Evolutionary conservation across 2,329 filamentous ascomycete species (phyloP).

Genomic region (Orbilia brochopaga): DNA sequence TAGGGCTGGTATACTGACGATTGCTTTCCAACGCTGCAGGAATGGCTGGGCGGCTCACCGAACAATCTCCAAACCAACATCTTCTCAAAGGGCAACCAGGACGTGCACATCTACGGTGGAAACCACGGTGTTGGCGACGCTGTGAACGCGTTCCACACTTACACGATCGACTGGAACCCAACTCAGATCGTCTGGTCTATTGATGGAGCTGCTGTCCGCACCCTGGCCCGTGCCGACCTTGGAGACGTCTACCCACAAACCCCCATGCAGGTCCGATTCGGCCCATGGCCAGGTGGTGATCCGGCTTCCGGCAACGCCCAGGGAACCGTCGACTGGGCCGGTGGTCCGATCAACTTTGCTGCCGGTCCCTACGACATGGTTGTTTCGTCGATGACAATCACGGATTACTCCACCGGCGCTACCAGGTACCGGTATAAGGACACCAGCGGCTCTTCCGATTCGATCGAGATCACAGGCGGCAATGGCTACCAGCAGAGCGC

Average conservation of each 20-base stretch:
- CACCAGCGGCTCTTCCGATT: slow-evolving; percentile 76
- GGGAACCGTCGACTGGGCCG: slow-evolving; percentile 88
- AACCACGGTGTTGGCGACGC: slow-evolving; percentile 79
- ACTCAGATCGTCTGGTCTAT: slow-evolving; percentile 86
- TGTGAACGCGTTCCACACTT: slow-evolving; percentile 75
- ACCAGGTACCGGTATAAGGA: slow-evolving; percentile 82
- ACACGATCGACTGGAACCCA: slow-evolving; percentile 88
- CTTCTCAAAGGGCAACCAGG: slow-evolving; percentile 89
- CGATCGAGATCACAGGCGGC: slow-evolving; percentile 79
- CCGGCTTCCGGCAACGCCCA: slow-evolving; percentile 69
- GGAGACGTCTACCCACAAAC: slow-evolving; percentile 77
- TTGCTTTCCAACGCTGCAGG: slow-evolving; percentile 56
- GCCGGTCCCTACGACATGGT: slow-evolving; percentile 85
- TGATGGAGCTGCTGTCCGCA: slow-evolving; percentile 77
- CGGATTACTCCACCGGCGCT: slow-evolving; percentile 87
- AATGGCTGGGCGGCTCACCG: slow-evolving; percentile 83
- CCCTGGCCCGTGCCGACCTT: slow-evolving; percentile 66
- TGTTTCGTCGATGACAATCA: slow-evolving; percentile 75
- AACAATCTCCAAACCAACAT: slow-evolving; percentile 90
- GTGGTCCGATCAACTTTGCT: slow-evolving; percentile 81
- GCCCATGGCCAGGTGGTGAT: slow-evolving; percentile 91
- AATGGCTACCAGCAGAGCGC: slow-evolving; percentile 60
- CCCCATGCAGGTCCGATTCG: slow-evolving; percentile 92
- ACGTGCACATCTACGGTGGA: slow-evolving; percentile 82
- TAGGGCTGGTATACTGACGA: not conserved